Evolutionary conservation across 108 stramenopile genomes (phyloP).

Genomic region (Nitzschia sp.): DNA sequence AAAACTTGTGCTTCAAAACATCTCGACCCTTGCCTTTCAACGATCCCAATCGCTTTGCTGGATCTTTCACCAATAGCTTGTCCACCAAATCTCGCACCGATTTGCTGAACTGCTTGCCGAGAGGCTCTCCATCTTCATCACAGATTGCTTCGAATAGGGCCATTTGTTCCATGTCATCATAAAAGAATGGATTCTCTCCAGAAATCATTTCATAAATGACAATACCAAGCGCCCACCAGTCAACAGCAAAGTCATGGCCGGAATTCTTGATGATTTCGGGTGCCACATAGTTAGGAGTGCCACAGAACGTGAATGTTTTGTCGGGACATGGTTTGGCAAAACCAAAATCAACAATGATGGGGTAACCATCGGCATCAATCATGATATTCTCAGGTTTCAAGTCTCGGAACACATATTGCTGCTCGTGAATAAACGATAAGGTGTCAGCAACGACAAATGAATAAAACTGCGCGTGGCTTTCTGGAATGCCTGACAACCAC

Average conservation of each 20-base stretch:
- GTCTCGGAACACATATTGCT: slow-evolving; percentile 88
- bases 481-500: slow-evolving; percentile 64
- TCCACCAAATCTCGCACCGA: slow-evolving; percentile 45
- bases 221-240: slow-evolving; percentile 89
- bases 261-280: slow-evolving; percentile 80
- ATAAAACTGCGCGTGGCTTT: slow-evolving; percentile 35
- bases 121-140: slow-evolving; percentile 47
- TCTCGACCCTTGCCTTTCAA: slow-evolving; percentile 11
- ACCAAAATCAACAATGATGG: slow-evolving; percentile 89
- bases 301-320: slow-evolving; percentile 84
- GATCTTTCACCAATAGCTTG: slow-evolving; percentile 46
- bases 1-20: slow-evolving; percentile 21
- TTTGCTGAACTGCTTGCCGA: slow-evolving; percentile 37
- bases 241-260: slow-evolving; percentile 82
- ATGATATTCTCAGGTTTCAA: slow-evolving; percentile 87
- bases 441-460: slow-evolving; percentile 37
- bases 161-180: slow-evolving; percentile 55
- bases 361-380: slow-evolving; percentile 69
- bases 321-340: slow-evolving; percentile 58
- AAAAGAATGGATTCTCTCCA: slow-evolving; percentile 62
- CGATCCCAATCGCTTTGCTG: slow-evolving; percentile 49
- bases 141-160: slow-evolving; percentile 73
- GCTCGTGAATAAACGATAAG: slow-evolving; percentile 86
- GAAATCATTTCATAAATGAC: slow-evolving; percentile 86
- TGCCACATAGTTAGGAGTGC: slow-evolving; percentile 87